Conservation (phyloP, 139 green algal genomes). For the Zygnema cylindricum region DNA sequence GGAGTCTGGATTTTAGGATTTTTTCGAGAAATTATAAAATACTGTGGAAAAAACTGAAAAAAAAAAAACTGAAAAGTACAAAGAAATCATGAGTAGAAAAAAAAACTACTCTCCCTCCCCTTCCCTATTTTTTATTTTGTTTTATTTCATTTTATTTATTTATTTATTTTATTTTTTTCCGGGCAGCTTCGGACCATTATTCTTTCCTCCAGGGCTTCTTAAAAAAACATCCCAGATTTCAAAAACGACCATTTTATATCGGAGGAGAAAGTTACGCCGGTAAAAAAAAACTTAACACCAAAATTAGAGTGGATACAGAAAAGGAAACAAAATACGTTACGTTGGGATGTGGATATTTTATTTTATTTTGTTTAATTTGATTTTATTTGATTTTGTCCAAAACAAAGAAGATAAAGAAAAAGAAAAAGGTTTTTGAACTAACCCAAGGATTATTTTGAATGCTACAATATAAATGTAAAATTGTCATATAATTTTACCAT, state of each 20-base stretch:
- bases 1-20: too few species aligned
- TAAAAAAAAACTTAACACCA: conserved; percentile 23
- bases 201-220: background rate
- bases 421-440: too few species aligned
- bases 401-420: too few species aligned
- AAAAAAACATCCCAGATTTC: background rate
- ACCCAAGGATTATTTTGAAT: too few species aligned
- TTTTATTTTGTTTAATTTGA: too few species aligned
- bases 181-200: background rate
- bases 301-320: too few species aligned
- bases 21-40: too few species aligned
- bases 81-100: background rate
- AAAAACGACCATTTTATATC: conserved; percentile 30
- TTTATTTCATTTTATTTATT: background rate
- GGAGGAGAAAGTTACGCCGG: conserved; percentile 47
- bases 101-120: background rate
- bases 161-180: background rate
- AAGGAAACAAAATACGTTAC: too few species aligned
- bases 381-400: too few species aligned
- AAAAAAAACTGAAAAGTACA: background rate
- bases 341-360: too few species aligned
- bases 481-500: too few species aligned
- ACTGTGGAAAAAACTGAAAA: background rate
- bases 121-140: background rate
- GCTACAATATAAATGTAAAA: too few species aligned